A percentile compares a stretch with the other conserved stretches of the same genome.
Evolutionary conservation across 345 rosid genomes (phyloP).

Genomic region (Boechera stricta): DNA sequence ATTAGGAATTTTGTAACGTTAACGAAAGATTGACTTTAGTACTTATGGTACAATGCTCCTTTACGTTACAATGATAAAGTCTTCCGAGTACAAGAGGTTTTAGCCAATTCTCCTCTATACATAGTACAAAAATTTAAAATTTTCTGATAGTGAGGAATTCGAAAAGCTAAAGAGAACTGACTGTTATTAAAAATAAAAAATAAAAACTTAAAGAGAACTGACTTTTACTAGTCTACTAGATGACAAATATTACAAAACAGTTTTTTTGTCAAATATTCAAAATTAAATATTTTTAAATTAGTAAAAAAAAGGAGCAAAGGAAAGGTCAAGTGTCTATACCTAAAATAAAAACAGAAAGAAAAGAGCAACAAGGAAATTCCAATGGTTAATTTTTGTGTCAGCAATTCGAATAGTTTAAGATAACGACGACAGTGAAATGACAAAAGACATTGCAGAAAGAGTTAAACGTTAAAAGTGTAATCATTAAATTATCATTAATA

Average conservation of each 20-base stretch:
- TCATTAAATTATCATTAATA: conserved; percentile 45
- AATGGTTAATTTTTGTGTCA: conserved; percentile 43
- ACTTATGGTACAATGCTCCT: background rate
- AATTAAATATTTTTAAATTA: background rate
- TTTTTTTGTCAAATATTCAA: conserved; percentile 11
- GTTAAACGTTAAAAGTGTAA: conserved; percentile 42
- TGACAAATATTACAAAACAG: conserved; percentile 29
- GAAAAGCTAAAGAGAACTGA: conserved; percentile 19
- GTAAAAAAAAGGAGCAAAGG: background rate
- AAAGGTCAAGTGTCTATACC: conserved; percentile 21
- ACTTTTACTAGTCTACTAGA: conserved; percentile 29
- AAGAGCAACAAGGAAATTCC: conserved; percentile 42
- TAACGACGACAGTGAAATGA: conserved; percentile 44
- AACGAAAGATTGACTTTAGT: background rate
- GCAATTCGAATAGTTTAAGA: conserved; percentile 41
- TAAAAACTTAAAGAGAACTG: background rate
- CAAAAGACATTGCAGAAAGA: conserved; percentile 41
- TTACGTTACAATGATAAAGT: conserved; percentile 5
- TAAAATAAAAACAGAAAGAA: conserved; percentile 37
- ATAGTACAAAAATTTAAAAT: background rate
- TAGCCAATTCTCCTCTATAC: background rate
- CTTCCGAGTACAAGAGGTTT: background rate
- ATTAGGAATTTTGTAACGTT: background rate
- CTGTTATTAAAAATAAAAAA: too few species aligned
- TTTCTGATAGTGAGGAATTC: conserved; percentile 9